Conservation (phyloP, 1,139 yeast genomes). For the Saccharomyces hybrid region DNA sequence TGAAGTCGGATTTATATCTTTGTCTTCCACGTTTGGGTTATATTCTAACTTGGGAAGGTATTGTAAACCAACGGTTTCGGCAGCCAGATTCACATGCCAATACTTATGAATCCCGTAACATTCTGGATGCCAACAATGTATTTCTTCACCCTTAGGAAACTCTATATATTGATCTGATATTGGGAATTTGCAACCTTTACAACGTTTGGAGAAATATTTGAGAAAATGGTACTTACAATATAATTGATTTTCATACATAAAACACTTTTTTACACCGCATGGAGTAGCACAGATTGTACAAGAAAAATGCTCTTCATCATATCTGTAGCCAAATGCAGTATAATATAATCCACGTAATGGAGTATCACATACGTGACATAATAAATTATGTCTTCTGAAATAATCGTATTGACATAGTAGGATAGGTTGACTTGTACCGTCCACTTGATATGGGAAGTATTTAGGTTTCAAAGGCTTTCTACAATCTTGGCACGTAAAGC, state of each 20-base stretch:
- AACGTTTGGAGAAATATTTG: constrained; percentile 72
- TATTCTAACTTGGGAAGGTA: constrained; percentile 31
- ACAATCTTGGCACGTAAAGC: constrained; percentile 83
- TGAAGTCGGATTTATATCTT: constrained; percentile 37
- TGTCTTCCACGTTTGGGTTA: constrained; percentile 16
- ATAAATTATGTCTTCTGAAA: constrained; percentile 71
- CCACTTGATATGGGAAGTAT: constrained; percentile 40
- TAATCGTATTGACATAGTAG: constrained; percentile 92
- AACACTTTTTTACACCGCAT: constrained; percentile 88
- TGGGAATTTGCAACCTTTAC: constrained; percentile 90
- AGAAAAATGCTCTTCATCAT: constrained; percentile 91
- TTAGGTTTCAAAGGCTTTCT: constrained; percentile 55
- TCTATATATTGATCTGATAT: constrained; percentile 93
- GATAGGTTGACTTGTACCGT: constrained; percentile 40
- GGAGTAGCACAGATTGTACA: constrained; percentile 83
- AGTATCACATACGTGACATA: constrained; percentile 76
- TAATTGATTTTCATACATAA: constrained; percentile 75
- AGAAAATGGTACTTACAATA: constrained; percentile 92
- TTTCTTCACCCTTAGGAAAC: constrained; percentile 83
- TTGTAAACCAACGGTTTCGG: constrained; percentile 53
- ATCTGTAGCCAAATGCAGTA: constrained; percentile 86
- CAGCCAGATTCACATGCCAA: constrained; percentile 81
- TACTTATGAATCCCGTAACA: constrained; percentile 96
- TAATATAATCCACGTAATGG: constrained; percentile 91
- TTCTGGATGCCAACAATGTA: constrained; percentile 98